Percentiles rank a stretch among this genome's conserved stretches.
Evolutionary conservation across 495 filamentous ascomycete species (phyloP).

Genomic region (Annulohypoxylon nitens): DNA sequence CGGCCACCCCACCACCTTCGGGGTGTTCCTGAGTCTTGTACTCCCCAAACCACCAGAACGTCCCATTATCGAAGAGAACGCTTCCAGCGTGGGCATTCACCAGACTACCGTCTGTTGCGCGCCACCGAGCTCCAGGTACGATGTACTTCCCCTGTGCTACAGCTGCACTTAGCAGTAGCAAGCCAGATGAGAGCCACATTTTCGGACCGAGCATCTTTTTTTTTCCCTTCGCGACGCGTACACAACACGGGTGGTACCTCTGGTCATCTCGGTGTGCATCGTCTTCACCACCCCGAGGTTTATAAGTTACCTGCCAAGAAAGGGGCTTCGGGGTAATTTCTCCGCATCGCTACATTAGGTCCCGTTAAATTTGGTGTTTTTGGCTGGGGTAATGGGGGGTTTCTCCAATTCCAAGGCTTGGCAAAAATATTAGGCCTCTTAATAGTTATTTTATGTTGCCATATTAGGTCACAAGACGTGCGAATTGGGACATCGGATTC

Average conservation of each 20-base stretch:
- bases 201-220: slow-evolving; percentile 34
- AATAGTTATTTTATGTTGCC: neutral
- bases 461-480: slow-evolving; percentile 2
- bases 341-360: slow-evolving; percentile 43
- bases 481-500: slow-evolving; percentile 2
- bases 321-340: slow-evolving; percentile 37
- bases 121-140: slow-evolving; percentile 61
- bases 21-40: slow-evolving; percentile 59
- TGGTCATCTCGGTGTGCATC: slow-evolving; percentile 20
- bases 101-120: slow-evolving; percentile 56
- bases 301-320: slow-evolving; percentile 40
- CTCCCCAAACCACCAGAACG: slow-evolving; percentile 62
- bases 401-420: slow-evolving; percentile 37
- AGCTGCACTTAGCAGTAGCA: slow-evolving; percentile 39
- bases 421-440: slow-evolving; percentile 11
- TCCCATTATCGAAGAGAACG: slow-evolving; percentile 53
- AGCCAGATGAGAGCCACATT: slow-evolving; percentile 7
- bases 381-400: slow-evolving; percentile 29
- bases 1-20: slow-evolving; percentile 59
- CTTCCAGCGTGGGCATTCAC: slow-evolving; percentile 62
- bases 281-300: slow-evolving; percentile 7
- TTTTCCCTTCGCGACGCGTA: neutral
- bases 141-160: slow-evolving; percentile 55
- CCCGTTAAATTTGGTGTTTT: slow-evolving; percentile 28
- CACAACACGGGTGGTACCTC: neutral